Percentiles rank a stretch among this genome's conserved stretches.
Evolutionary conservation across 2,329 filamentous ascomycete species (phyloP).

Genomic region (Neofusicoccum parvum): DNA sequence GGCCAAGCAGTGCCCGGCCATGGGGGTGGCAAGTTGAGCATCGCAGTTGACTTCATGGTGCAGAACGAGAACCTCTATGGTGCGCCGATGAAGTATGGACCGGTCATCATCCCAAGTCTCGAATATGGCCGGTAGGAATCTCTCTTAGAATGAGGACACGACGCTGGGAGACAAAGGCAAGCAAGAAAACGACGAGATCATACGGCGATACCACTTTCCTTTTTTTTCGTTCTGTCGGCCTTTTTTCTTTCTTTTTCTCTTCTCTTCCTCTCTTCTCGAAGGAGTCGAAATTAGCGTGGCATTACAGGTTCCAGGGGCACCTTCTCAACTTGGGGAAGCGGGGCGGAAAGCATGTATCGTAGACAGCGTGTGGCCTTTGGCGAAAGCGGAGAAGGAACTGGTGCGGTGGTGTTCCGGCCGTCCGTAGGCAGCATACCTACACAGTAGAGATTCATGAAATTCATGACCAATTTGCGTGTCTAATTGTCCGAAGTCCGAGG

Average conservation of each 20-base stretch:
- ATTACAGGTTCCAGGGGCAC: not conserved
- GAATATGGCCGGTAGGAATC: slow-evolving; percentile 49
- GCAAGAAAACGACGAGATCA: slow-evolving; percentile 1
- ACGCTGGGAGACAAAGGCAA: not conserved
- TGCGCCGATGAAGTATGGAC: slow-evolving; percentile 90
- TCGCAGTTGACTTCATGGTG: slow-evolving; percentile 96
- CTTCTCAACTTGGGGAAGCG: not conserved
- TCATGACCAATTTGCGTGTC: not conserved
- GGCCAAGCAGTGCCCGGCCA: slow-evolving; percentile 42
- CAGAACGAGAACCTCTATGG: slow-evolving; percentile 85
- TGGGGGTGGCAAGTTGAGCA: slow-evolving; percentile 62
- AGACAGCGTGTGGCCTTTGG: not conserved
- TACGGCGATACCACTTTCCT: slow-evolving; percentile 17
- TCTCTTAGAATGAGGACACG: not conserved
- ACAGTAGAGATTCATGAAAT: not conserved
- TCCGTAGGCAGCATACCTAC: not conserved
- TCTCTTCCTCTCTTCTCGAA: not conserved
- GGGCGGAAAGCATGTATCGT: not conserved
- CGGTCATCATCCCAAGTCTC: slow-evolving; percentile 83
- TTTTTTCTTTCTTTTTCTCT: not conserved
- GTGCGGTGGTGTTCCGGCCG: not conserved
- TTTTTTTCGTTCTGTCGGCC: not conserved
- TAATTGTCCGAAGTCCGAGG: not conserved
- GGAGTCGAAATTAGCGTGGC: slow-evolving; percentile 8
- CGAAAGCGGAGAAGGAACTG: not conserved